A percentile compares a stretch with the other conserved stretches of the same genome.
phyloP scores from a whole-genome alignment of 345 rosid genomes.

The Fremontodendron californicum region DNA sequence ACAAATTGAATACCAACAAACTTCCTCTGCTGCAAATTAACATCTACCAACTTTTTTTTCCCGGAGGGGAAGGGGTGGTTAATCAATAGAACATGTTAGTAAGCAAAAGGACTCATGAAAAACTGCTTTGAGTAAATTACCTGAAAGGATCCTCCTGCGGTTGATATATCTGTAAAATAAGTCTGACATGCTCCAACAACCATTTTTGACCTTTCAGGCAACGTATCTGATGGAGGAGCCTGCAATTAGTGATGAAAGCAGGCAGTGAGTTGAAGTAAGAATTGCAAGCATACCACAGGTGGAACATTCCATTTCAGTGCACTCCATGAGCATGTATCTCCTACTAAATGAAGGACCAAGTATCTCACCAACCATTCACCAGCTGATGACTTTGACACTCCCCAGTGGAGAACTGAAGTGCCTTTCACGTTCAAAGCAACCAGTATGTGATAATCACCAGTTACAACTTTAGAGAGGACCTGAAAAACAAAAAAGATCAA shows the following conservation, averaged over 20 bases:
- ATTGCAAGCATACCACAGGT: background rate
- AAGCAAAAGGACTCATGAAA: background rate
- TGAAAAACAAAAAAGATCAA: constrained; percentile 18
- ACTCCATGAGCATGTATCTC: background rate
- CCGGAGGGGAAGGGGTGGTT: background rate
- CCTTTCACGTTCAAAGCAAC: constrained; percentile 50
- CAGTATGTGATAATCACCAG: constrained; percentile 37
- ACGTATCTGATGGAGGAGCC: constrained; percentile 52
- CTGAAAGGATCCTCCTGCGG: constrained; percentile 46
- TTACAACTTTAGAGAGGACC: constrained; percentile 38
- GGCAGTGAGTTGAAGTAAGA: constrained; percentile 1
- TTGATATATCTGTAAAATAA: constrained; percentile 40
- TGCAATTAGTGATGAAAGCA: constrained; percentile 3
- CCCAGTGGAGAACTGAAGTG: constrained; percentile 57
- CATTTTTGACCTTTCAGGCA: constrained; percentile 55
- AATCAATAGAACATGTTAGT: constrained; percentile 1
- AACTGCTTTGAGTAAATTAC: constrained; percentile 20
- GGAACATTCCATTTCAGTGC: background rate
- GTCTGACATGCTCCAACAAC: constrained; percentile 58
- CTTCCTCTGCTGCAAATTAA: constrained; percentile 44
- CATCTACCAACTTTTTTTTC: constrained; percentile 35
- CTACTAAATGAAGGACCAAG: constrained; percentile 11
- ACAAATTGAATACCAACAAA: constrained; percentile 54
- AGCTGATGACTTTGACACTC: constrained; percentile 42
- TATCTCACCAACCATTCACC: constrained; percentile 61